Percentiles rank a stretch among this genome's conserved stretches.
These are phyloP conservation scores for Saccharomycopsis lassenensis DNA, from an alignment of 805 yeast species.

Conservation along the genomic window DNA sequence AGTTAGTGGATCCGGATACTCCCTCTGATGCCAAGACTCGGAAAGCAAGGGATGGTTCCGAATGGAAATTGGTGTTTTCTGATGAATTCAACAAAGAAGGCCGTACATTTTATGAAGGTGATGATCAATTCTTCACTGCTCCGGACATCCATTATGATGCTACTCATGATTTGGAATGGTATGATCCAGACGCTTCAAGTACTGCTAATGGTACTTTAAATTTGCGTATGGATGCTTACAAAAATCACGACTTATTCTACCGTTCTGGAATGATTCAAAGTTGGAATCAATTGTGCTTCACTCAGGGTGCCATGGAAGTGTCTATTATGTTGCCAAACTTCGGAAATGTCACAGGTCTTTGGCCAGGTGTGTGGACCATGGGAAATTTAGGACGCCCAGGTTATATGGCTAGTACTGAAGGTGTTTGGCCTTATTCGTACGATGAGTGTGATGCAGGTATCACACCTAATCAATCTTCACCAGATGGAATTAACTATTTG, in stretches of 20 bases:
- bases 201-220: conserved; percentile 65
- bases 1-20: conserved; percentile 52
- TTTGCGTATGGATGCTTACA: conserved; percentile 69
- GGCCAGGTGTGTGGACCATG: conserved; percentile 97
- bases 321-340: conserved; percentile 71
- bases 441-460: conserved; percentile 87
- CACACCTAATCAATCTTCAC: conserved; percentile 83
- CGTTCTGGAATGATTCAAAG: conserved; percentile 87
- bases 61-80: conserved; percentile 72
- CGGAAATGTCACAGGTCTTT: conserved; percentile 70
- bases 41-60: conserved; percentile 46
- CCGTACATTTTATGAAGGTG: conserved; percentile 80
- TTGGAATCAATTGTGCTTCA: conserved; percentile 87
- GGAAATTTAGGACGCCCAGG: conserved; percentile 94
- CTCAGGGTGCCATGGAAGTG: conserved; percentile 71
- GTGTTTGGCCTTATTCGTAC: conserved; percentile 92
- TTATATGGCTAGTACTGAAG: conserved; percentile 75
- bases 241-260: conserved; percentile 69
- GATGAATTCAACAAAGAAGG: conserved; percentile 91
- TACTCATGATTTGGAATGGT: conserved; percentile 89
- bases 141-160: conserved; percentile 79
- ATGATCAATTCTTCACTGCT: conserved; percentile 86
- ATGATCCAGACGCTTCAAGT: conserved; percentile 79
- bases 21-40: conserved; percentile 39
- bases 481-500: conserved; percentile 78